phyloP scores from a whole-genome alignment of 2,329 filamentous ascomycete species.

The Pestalotiopsis sp. region DNA sequence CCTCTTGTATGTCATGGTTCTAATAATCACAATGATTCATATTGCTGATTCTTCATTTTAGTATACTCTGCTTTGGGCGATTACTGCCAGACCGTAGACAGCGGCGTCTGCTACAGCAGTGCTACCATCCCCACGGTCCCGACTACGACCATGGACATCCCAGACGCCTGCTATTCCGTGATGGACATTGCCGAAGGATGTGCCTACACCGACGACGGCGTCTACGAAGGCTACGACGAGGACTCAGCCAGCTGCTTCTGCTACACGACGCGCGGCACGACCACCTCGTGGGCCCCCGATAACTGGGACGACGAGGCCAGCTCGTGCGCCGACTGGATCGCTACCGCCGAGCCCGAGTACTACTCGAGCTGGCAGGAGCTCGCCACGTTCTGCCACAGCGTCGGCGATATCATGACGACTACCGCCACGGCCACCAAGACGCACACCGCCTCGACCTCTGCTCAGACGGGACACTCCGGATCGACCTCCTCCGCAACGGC shows the following conservation, averaged over 20 bases:
- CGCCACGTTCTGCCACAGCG: conserved; percentile 4
- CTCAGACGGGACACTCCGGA: conserved; percentile 2
- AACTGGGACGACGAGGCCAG: conserved; percentile 11
- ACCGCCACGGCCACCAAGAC: neutral
- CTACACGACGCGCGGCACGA: conserved; percentile 7
- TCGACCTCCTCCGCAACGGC: neutral
- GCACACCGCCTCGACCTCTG: neutral
- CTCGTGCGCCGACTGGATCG: conserved; percentile 15
- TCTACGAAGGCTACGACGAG: conserved; percentile 2
- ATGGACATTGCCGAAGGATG: conserved; percentile 7
- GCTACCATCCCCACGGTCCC: neutral
- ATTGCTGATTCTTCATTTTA: neutral
- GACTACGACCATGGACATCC: neutral
- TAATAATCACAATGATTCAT: neutral
- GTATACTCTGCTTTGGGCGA: conserved; percentile 11
- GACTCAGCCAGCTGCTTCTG: conserved; percentile 17
- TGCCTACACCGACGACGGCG: conserved; percentile 2
- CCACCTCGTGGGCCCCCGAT: conserved; percentile 13
- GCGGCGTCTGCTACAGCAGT: neutral
- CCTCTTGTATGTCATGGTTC: conserved; percentile 5
- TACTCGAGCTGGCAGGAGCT: neutral
- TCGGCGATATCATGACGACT: conserved; percentile 9
- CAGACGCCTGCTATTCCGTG: conserved; percentile 10
- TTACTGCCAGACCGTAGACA: conserved; percentile 10
- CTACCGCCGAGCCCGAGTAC: neutral